These are phyloP conservation scores for Hansenula sp. DNA, from an alignment of 1,139 yeast species.

Conservation along the genomic window DNA sequence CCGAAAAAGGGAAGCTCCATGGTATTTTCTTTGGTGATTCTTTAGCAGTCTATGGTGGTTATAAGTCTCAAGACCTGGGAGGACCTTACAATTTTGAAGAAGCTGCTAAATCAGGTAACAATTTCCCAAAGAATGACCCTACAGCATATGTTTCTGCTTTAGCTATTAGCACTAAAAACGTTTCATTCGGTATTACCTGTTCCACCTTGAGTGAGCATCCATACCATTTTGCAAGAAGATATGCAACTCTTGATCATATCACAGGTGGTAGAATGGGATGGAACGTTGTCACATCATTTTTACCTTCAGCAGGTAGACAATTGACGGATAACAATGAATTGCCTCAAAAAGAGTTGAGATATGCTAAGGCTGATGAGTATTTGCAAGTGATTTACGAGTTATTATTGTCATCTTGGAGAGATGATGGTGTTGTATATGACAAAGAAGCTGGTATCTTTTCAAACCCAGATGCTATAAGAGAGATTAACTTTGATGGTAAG, in stretches of 20 bases:
- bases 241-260: conserved; percentile 39
- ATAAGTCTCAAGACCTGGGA: conserved; percentile 18
- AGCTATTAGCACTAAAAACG: conserved; percentile 38
- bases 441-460: conserved; percentile 30
- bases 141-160: conserved; percentile 37
- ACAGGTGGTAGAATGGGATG: conserved; percentile 42
- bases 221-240: conserved; percentile 39
- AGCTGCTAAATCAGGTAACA: conserved; percentile 38
- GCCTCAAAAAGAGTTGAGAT: conserved; percentile 36
- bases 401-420: conserved; percentile 39
- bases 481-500: conserved; percentile 34
- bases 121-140: conserved; percentile 40
- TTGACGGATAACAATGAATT: conserved; percentile 30
- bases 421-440: conserved; percentile 35
- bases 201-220: conserved; percentile 42
- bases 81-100: conserved; percentile 36
- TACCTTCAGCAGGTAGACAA: conserved; percentile 38
- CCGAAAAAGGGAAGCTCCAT: conserved; percentile 43
- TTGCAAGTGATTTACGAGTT: conserved; percentile 34
- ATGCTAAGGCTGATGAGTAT: conserved; percentile 36
- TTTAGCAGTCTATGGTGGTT: conserved; percentile 41
- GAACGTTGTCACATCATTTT: conserved; percentile 38
- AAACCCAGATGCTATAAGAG: conserved; percentile 34
- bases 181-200: conserved; percentile 39
- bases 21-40: conserved; percentile 45